Conservation (phyloP, 2,329 filamentous ascomycete genomes). For the Decorospora gaudefroyi region DNA sequence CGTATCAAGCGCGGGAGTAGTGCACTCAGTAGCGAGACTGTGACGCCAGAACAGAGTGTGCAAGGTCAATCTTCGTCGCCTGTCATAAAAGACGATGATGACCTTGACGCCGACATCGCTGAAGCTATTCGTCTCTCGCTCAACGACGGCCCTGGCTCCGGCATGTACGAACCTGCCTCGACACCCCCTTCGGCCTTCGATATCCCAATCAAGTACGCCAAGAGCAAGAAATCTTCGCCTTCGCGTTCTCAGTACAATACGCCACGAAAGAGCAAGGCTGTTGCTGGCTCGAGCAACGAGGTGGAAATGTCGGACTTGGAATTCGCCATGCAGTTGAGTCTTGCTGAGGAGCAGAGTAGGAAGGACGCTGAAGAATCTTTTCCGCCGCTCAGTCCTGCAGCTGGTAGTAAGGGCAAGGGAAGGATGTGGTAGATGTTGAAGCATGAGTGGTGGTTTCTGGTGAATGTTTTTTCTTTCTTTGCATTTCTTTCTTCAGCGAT, state of each 20-base stretch:
- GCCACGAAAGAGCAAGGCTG: constrained; percentile 30
- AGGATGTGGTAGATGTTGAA: constrained; percentile 24
- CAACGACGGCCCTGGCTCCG: constrained; percentile 29
- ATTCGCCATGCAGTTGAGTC: constrained; percentile 64
- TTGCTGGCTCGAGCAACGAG: constrained; percentile 45
- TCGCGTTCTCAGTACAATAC: constrained; percentile 32
- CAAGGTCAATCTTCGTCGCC: constrained; percentile 37
- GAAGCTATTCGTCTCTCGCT: constrained; percentile 64
- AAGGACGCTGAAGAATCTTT: constrained; percentile 38
- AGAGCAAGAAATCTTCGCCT: constrained; percentile 40
- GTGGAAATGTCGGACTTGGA: constrained; percentile 62
- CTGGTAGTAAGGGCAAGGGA: constrained; percentile 37
- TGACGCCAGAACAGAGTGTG: constrained; percentile 45
- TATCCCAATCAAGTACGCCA: constrained; percentile 54
- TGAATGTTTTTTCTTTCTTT: not conserved
- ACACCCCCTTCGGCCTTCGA: constrained; percentile 41
- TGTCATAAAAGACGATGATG: constrained; percentile 49
- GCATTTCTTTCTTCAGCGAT: not conserved
- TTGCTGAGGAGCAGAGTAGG: constrained; percentile 62
- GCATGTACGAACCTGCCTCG: constrained; percentile 11
- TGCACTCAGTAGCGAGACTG: constrained; percentile 44
- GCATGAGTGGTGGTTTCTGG: not conserved
- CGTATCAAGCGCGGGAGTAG: constrained; percentile 53
- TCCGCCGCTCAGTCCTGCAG: constrained; percentile 35
- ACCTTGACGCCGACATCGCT: constrained; percentile 62